These are phyloP conservation scores for Solanum sejunctum DNA, from an alignment of 257 asterid genomes.

Conservation along the genomic window DNA sequence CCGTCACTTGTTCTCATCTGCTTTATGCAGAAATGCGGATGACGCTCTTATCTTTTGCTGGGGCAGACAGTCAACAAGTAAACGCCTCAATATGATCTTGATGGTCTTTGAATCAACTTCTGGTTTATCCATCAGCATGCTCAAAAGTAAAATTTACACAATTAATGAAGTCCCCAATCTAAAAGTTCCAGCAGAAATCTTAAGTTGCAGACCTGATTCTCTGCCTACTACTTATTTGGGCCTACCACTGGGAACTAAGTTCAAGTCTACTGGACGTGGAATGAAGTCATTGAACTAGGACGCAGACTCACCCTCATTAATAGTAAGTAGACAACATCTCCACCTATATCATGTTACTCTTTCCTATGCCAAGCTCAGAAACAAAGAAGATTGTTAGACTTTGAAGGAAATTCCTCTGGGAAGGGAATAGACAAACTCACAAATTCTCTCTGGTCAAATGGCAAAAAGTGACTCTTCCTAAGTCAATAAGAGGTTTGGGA, in stretches of 20 bases:
- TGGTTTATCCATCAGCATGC: neutral
- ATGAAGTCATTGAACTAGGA: neutral
- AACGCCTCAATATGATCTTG: neutral
- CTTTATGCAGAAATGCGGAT: neutral
- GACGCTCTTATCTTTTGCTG: neutral
- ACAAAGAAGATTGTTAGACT: neutral
- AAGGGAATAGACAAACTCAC: neutral
- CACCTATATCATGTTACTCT: neutral
- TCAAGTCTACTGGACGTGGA: neutral
- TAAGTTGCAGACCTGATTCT: neutral
- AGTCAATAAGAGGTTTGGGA: neutral
- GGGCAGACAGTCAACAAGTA: neutral
- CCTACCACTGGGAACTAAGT: neutral
- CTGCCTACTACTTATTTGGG: neutral
- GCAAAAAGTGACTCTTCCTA: neutral
- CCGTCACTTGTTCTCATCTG: neutral
- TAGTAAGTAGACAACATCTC: neutral
- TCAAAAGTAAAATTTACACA: neutral
- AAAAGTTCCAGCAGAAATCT: neutral
- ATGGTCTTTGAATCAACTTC: neutral
- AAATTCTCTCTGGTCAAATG: neutral
- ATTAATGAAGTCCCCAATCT: neutral
- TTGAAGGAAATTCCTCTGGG: neutral
- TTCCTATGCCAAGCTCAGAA: neutral
- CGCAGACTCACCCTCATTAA: neutral